Conservation (phyloP, 2,329 filamentous ascomycete genomes). For the Metarhizium anisopliae region DNA sequence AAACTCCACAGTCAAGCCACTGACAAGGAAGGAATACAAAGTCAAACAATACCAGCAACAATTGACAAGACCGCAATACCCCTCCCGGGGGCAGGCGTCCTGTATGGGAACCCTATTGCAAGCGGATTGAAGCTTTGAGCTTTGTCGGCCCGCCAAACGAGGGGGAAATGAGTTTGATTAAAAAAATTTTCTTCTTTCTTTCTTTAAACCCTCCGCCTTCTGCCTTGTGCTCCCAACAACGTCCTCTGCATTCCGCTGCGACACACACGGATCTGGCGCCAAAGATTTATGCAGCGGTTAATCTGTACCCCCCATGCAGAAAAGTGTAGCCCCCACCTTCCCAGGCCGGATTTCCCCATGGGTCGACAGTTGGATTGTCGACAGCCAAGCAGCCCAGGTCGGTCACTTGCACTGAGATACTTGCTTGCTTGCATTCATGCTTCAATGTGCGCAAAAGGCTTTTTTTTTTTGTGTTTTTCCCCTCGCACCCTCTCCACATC, state of each 20-base stretch:
- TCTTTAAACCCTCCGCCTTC: neutral
- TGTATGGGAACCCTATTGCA: neutral
- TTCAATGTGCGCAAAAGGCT: too few species aligned
- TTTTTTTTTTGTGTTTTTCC: neutral
- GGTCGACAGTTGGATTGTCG: neutral
- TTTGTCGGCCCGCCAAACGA: neutral
- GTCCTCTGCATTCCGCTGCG: neutral
- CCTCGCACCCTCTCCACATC: neutral
- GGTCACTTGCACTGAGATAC: too few species aligned
- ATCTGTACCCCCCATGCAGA: slow-evolving; percentile 1
- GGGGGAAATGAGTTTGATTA: neutral
- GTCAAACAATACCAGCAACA: neutral
- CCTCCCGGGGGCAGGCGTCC: neutral
- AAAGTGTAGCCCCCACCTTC: slow-evolving; percentile 1
- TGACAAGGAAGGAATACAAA: neutral
- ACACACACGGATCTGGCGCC: slow-evolving; percentile 1
- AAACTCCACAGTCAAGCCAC: neutral
- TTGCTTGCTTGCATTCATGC: too few species aligned
- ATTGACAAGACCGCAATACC: neutral
- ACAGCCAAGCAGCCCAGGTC: too few species aligned
- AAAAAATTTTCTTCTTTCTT: neutral
- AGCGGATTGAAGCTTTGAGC: neutral
- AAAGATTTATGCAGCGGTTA: slow-evolving; percentile 1
- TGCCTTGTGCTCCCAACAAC: neutral
- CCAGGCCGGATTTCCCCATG: neutral